Evolutionary conservation across 1,284 basidiomycete genomes (phyloP).

Genomic region (Cronartium quercuum): DNA sequence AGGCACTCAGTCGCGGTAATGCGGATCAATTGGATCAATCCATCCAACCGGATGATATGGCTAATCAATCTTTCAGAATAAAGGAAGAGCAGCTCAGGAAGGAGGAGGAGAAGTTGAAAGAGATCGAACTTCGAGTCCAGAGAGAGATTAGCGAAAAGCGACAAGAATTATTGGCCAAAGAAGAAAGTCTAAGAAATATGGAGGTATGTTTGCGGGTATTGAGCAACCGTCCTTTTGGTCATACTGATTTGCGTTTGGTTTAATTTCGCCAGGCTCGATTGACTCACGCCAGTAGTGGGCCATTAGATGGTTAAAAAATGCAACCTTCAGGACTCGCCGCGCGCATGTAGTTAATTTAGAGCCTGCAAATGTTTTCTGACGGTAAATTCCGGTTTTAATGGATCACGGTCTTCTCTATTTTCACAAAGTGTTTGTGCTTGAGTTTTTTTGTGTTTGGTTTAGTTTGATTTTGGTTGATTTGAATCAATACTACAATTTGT

Average conservation of each 20-base stretch:
- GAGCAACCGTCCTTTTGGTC: not conserved
- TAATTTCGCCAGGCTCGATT: constrained; percentile 16
- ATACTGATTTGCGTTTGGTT: not conserved
- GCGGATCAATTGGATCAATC: constrained; percentile 40
- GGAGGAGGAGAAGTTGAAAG: constrained; percentile 74
- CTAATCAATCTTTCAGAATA: constrained; percentile 89
- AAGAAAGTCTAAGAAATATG: constrained; percentile 48
- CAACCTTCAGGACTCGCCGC: no score
- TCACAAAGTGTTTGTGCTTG: no score
- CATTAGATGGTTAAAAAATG: constrained; percentile 22
- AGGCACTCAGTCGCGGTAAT: constrained; percentile 86
- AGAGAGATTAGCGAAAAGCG: constrained; percentile 98
- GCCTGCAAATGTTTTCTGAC: no score
- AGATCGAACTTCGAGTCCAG: constrained; percentile 96
- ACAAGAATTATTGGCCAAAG: constrained; percentile 67
- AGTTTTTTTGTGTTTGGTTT: no score
- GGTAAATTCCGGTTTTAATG: no score
- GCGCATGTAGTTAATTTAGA: no score
- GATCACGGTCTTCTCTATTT: no score
- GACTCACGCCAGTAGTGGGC: constrained; percentile 12
- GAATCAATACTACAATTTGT: no score
- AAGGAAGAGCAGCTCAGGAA: constrained; percentile 97
- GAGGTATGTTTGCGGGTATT: constrained; percentile 19
- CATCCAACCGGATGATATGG: constrained; percentile 79
- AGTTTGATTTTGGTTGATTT: no score